Conservation (phyloP, 305 asterid species). For the Fraxinus paxiana region DNA sequence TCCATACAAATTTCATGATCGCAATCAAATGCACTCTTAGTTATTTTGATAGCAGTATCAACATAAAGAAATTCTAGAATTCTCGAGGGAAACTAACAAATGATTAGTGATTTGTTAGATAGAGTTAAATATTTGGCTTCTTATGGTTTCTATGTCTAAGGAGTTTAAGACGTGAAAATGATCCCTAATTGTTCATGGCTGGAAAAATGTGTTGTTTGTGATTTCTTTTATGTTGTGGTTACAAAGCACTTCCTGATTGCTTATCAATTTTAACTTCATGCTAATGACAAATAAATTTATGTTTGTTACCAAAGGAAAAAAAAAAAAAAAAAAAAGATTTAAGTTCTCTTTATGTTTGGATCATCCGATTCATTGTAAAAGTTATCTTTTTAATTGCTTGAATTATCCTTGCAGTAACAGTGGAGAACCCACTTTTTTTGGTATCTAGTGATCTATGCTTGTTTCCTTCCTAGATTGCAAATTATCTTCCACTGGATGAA, state of each 20-base stretch:
- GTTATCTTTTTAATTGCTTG: not conserved
- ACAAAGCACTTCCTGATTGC: not conserved
- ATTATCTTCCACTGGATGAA: constrained; percentile 79
- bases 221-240: not conserved
- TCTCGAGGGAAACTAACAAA: not conserved
- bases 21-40: not conserved
- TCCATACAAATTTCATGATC: not conserved
- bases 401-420: not conserved
- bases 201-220: not conserved
- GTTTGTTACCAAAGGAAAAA: not conserved
- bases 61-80: not conserved
- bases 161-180: not conserved
- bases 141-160: not conserved
- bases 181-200: not conserved
- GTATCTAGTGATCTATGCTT: constrained; percentile 18
- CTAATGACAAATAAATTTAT: not conserved
- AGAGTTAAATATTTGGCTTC: not conserved
- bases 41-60: not conserved
- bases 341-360: not conserved
- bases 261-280: not conserved
- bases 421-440: constrained; percentile 1
- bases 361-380: not conserved
- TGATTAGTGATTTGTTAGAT: not conserved
- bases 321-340: not conserved
- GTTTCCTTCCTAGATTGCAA: constrained; percentile 67